A percentile compares a stretch with the other conserved stretches of the same genome.
Evolutionary conservation across 345 rosid species (phyloP).

Genomic region (Eucalyptus pauciflora): DNA sequence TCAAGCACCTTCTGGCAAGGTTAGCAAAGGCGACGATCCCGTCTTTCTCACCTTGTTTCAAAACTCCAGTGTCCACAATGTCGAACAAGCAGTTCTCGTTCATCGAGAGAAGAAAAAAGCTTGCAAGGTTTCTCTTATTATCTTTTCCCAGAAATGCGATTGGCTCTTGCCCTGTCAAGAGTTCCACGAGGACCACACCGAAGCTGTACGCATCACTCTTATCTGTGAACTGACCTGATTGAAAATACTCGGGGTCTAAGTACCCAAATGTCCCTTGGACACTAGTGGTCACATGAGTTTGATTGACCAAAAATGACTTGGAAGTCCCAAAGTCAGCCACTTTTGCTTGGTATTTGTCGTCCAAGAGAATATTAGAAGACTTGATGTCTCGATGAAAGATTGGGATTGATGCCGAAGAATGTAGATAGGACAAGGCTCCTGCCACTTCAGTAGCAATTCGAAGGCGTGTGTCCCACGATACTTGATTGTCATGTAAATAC

Average conservation of each 20-base stretch:
- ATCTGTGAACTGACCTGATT: neutral
- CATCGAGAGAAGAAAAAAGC: neutral
- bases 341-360: neutral
- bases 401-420: neutral
- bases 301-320: neutral
- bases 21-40: neutral
- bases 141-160: neutral
- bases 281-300: neutral
- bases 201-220: neutral
- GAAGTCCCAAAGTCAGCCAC: neutral
- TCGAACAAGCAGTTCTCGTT: neutral
- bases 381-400: neutral
- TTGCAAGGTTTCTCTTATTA: neutral
- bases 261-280: neutral
- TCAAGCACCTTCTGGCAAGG: neutral
- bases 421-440: neutral
- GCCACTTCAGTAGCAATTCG: neutral
- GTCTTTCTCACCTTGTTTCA: neutral
- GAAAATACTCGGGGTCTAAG: neutral
- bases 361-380: neutral
- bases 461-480: constrained; percentile 1
- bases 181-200: neutral
- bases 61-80: neutral
- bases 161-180: neutral
- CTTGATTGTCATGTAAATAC: neutral